Evolutionary conservation across 768 basidiomycete genomes (phyloP).

Genomic region (Tricholoma furcatifolium): DNA sequence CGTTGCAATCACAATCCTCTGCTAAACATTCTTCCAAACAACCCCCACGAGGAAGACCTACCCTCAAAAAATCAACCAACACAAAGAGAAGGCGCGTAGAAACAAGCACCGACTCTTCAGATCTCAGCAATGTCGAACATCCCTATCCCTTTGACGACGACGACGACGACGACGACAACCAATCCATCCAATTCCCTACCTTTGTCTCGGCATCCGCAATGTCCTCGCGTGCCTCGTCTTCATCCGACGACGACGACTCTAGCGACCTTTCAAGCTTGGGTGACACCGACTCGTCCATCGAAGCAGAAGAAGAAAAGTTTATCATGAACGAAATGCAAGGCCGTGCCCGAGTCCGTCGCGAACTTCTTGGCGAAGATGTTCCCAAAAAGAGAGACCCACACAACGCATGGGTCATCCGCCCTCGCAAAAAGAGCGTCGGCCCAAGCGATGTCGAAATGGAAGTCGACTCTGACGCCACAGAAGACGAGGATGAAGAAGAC

Average conservation of each 20-base stretch:
- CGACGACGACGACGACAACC: constrained; percentile 34
- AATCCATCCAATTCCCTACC: constrained; percentile 53
- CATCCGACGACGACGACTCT: constrained; percentile 42
- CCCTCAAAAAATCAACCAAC: constrained; percentile 24
- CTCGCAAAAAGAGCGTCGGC: constrained; percentile 70
- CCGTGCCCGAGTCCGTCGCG: constrained; percentile 57
- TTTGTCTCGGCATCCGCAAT: constrained; percentile 65
- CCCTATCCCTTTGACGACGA: constrained; percentile 27
- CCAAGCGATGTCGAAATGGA: constrained; percentile 65
- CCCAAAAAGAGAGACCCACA: constrained; percentile 38
- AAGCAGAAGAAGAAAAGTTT: constrained; percentile 62
- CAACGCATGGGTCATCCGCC: constrained; percentile 67
- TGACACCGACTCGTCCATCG: constrained; percentile 53
- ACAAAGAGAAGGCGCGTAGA: constrained; percentile 33
- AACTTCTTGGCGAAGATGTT: constrained; percentile 54
- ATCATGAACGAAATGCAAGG: constrained; percentile 47
- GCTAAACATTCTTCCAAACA: constrained; percentile 20
- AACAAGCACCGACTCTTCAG: constrained; percentile 27
- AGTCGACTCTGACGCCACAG: constrained; percentile 57
- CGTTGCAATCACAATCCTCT: constrained; percentile 17
- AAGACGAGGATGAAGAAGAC: constrained; percentile 57
- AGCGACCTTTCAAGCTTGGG: constrained; percentile 42
- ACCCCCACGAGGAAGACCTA: constrained; percentile 20
- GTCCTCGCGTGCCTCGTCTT: constrained; percentile 42
- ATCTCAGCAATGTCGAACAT: constrained; percentile 37